Evolutionary conservation across 78 protist genomes (phyloP).

Genomic region (Tieghemostelium lacteum): DNA sequence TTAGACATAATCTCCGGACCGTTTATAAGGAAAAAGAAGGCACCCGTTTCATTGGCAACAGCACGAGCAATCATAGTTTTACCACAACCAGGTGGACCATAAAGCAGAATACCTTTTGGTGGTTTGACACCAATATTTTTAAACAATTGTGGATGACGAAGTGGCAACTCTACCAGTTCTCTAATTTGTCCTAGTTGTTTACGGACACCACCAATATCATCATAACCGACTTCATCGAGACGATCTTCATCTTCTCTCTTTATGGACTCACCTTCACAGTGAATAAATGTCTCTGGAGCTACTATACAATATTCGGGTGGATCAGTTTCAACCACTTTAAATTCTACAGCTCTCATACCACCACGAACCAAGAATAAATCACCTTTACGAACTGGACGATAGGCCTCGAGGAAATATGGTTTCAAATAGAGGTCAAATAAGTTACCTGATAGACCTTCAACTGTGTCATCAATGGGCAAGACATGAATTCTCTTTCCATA

Average conservation of each 20-base stretch:
- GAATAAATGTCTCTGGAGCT: conserved; percentile 98
- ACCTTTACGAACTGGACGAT: conserved; percentile 99
- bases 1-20: conserved; percentile 99
- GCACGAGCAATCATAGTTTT: conserved; percentile 99
- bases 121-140: conserved; percentile 98
- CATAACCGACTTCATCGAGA: conserved; percentile 97
- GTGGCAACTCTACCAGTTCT: conserved; percentile 99
- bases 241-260: conserved; percentile 98
- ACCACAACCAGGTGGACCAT: conserved; percentile 99
- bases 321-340: conserved; percentile 99
- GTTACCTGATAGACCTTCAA: conserved; percentile 99
- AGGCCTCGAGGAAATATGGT: conserved; percentile 99
- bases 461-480: conserved; percentile 99
- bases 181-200: conserved; percentile 99
- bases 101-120: conserved; percentile 97
- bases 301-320: conserved; percentile 95
- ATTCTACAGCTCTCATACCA: conserved; percentile 99
- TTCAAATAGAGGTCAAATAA: conserved; percentile 98
- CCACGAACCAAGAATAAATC: conserved; percentile 91
- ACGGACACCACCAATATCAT: conserved; percentile 99
- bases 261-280: conserved; percentile 99
- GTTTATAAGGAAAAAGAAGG: conserved; percentile 99
- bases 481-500: conserved; percentile 97
- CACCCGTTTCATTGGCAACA: conserved; percentile 99
- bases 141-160: conserved; percentile 99